Evolutionary conservation across 345 rosid genomes (phyloP).

Genomic region (Hibiscus trionum): DNA sequence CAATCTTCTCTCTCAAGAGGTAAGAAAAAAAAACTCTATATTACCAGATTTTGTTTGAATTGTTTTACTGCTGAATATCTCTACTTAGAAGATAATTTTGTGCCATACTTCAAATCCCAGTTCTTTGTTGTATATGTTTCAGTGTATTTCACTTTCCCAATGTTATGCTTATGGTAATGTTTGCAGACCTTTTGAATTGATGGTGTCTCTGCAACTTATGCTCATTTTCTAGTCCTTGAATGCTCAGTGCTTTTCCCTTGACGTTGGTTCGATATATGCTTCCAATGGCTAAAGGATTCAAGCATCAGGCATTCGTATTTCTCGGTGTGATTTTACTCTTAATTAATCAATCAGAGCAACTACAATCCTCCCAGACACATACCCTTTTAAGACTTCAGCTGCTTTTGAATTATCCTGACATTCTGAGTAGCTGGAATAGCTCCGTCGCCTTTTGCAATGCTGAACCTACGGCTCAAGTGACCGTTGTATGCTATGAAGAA

Average conservation of each 20-base stretch:
- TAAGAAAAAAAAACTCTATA: not conserved
- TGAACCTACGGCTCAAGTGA: conserved; percentile 53
- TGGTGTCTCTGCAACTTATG: not conserved
- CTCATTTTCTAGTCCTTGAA: not conserved
- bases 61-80: not conserved
- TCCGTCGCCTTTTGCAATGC: conserved; percentile 70
- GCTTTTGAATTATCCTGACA: conserved; percentile 58
- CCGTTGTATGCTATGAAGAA: conserved; percentile 74
- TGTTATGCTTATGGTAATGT: not conserved
- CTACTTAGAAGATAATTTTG: not conserved
- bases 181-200: not conserved
- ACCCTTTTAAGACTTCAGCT: conserved; percentile 60
- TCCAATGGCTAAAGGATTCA: conserved; percentile 36
- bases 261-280: not conserved
- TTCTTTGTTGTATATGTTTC: no score
- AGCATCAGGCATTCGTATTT: conserved; percentile 24
- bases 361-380: conserved; percentile 41
- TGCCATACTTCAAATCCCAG: not conserved
- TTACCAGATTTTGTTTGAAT: not conserved
- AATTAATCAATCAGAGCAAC: conserved; percentile 45
- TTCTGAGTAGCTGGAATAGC: conserved; percentile 62
- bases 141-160: not conserved
- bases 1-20: conserved; percentile 5
- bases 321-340: conserved; percentile 30
- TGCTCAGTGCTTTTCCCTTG: not conserved